Evolutionary conservation across 441 rosid genomes (phyloP), one percentile per base, ranked within the genome.

Genomic region (Euphorbia schlechtendalii): DNA sequence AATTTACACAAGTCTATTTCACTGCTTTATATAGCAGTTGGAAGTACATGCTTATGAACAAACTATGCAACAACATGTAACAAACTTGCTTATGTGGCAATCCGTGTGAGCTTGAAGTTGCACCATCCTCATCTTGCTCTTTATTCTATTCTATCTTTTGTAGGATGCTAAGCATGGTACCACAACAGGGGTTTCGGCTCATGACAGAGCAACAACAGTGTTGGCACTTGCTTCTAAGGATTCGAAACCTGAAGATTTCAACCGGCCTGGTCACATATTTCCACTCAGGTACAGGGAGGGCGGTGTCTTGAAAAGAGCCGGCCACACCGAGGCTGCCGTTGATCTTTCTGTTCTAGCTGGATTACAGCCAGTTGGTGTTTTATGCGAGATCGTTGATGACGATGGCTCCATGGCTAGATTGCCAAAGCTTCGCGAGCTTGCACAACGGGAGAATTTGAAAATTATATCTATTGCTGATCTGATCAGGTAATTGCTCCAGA

Each of bases 281-380:
- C 99, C 97, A 0, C 72, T 93, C 59, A 88, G 76, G 81, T 93
- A 87, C 73, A 74, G 92, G 71, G 93, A 90, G 68, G 96, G 97
- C 25, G 99, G 99, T 59, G 92, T 93, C 64, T 70, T 93, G 75
- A 90, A 88, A 86, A 78, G 99, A 73, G 97, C 99, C 72, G 96
- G 99, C 21, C 99, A 93, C 70, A 93, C 99, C n/a, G 99, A 93
- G 75, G 99, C 96, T 66, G 81, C 97, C 59, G 91, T 86, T 70
- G 98, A 93, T 83, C 92, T 93, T 62, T 78, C 95, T 4, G 62
- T 88, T 71, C 82, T 93, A 59, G 98, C 98, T 75, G 98, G 96
- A 65, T 72, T 90, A 27, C 77, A 80, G 22, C 97, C 97, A 46
- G 93, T 83, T 64, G 96, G 79, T 95, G n/a, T n/a, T n/a, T n/a